A percentile compares a stretch with the other conserved stretches of the same genome.
phyloP scores from a whole-genome alignment of 2,329 filamentous ascomycete genomes.

The Calcarisporium arbuscula region DNA sequence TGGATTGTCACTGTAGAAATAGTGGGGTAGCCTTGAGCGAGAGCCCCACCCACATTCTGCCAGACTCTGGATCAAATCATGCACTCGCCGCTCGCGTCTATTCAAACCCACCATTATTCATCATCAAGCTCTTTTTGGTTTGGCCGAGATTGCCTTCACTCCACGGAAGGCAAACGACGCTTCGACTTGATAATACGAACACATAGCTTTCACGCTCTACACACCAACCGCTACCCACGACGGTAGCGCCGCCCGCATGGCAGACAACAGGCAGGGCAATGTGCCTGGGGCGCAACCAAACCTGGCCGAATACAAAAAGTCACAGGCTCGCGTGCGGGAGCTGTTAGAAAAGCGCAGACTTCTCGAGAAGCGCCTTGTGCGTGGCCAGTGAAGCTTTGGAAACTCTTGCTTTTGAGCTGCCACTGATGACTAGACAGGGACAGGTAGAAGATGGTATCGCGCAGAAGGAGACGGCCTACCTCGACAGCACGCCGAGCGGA shows the following conservation, averaged over 20 bases:
- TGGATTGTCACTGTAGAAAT: too few species aligned
- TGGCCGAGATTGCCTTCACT: too few species aligned
- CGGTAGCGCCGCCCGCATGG: conserved; percentile 27
- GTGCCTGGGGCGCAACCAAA: conserved; percentile 24
- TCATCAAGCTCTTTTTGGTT: too few species aligned
- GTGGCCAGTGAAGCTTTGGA: conserved; percentile 6
- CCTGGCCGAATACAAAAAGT: conserved; percentile 43
- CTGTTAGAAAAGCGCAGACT: conserved; percentile 37
- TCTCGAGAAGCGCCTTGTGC: conserved; percentile 31
- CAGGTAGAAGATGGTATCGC: conserved; percentile 71
- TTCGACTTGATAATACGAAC: too few species aligned
- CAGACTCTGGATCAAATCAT: too few species aligned
- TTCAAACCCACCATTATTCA: too few species aligned
- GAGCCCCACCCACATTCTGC: too few species aligned
- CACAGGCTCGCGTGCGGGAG: conserved; percentile 41
- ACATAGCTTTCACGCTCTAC: not conserved
- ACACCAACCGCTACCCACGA: not conserved
- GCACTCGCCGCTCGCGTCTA: too few species aligned
- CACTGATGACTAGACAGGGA: conserved; percentile 20
- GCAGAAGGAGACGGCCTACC: conserved; percentile 77
- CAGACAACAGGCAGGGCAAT: conserved; percentile 23
- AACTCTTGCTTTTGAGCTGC: conserved; percentile 25
- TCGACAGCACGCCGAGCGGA: conserved; percentile 81
- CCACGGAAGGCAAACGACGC: too few species aligned
- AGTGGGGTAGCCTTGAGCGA: too few species aligned